Conservation (phyloP, 495 filamentous ascomycete species). For the Rusavskia elegans region DNA sequence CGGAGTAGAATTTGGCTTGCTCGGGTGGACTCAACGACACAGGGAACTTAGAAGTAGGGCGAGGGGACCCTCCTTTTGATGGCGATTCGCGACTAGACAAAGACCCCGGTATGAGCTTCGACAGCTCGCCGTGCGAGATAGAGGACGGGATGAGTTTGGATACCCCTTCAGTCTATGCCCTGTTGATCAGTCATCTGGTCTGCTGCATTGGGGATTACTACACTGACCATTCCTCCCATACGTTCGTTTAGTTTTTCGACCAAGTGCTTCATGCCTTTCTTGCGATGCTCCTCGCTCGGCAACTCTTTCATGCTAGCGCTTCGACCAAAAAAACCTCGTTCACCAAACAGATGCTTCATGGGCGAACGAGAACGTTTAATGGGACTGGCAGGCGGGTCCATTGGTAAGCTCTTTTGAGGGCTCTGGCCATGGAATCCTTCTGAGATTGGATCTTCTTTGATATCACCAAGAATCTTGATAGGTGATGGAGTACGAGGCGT, state of each 20-base stretch:
- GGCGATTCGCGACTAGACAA: conserved; percentile 4
- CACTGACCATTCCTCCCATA: conserved; percentile 28
- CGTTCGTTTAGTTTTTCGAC: conserved; percentile 32
- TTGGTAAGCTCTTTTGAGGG: background rate
- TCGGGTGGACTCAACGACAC: conserved; percentile 28
- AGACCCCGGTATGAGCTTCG: conserved; percentile 5
- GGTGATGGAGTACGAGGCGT: conserved; percentile 9
- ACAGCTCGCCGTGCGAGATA: conserved; percentile 1
- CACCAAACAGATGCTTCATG: conserved; percentile 38
- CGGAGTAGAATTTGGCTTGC: conserved; percentile 37
- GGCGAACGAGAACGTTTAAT: conserved; percentile 22
- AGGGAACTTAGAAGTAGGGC: conserved; percentile 14
- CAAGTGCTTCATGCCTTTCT: conserved; percentile 22
- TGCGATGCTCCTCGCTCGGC: conserved; percentile 16
- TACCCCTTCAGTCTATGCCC: conserved; percentile 14
- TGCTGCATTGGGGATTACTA: background rate
- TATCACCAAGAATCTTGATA: conserved; percentile 9
- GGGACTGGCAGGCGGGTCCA: conserved; percentile 8
- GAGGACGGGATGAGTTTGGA: conserved; percentile 12
- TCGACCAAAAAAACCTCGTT: conserved; percentile 33
- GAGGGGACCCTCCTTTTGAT: conserved; percentile 5
- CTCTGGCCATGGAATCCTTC: background rate
- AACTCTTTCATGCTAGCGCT: conserved; percentile 18
- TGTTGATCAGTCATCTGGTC: background rate
- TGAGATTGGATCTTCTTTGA: conserved; percentile 8